Evolutionary conservation across 2,329 filamentous ascomycete species (phyloP).

Genomic region (Penicillium sp.): DNA sequence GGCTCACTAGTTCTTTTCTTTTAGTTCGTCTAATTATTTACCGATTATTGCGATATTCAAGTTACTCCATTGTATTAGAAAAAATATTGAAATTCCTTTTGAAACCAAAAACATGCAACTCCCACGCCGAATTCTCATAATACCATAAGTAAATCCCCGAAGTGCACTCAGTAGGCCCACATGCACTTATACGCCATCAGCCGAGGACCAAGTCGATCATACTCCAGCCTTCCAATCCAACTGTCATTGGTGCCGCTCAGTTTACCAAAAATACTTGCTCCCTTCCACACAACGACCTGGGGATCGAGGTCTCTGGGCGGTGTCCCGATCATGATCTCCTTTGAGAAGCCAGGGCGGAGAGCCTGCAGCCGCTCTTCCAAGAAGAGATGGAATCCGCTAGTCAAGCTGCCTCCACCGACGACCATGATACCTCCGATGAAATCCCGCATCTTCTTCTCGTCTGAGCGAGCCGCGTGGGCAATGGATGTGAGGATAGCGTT

Average conservation of each 20-base stretch:
- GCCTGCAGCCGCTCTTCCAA: constrained; percentile 79
- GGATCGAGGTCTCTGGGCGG: constrained; percentile 93
- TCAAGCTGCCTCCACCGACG: constrained; percentile 79
- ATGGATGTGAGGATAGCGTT: constrained; percentile 88
- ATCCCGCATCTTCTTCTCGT: constrained; percentile 91
- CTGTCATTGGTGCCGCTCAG: constrained; percentile 84
- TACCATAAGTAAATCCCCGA: constrained; percentile 9
- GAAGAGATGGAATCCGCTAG: constrained; percentile 74
- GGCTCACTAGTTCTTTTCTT: not conserved
- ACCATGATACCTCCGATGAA: constrained; percentile 89
- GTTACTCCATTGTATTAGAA: constrained; percentile 3
- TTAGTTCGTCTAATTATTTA: not conserved
- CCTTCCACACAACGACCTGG: constrained; percentile 98
- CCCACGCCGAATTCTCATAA: constrained; percentile 24
- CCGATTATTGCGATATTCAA: not conserved
- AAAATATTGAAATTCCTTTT: constrained; percentile 1
- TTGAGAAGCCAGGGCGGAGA: constrained; percentile 59
- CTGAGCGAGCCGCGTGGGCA: constrained; percentile 78
- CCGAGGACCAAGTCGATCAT: constrained; percentile 78
- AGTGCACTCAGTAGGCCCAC: constrained; percentile 54
- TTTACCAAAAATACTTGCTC: constrained; percentile 92
- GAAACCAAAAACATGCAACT: constrained; percentile 8
- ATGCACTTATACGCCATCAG: constrained; percentile 80
- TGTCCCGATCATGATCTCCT: constrained; percentile 66
- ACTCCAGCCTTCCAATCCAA: constrained; percentile 87